phyloP scores from a whole-genome alignment of 345 rosid species.

The Corchorus capsularis region DNA sequence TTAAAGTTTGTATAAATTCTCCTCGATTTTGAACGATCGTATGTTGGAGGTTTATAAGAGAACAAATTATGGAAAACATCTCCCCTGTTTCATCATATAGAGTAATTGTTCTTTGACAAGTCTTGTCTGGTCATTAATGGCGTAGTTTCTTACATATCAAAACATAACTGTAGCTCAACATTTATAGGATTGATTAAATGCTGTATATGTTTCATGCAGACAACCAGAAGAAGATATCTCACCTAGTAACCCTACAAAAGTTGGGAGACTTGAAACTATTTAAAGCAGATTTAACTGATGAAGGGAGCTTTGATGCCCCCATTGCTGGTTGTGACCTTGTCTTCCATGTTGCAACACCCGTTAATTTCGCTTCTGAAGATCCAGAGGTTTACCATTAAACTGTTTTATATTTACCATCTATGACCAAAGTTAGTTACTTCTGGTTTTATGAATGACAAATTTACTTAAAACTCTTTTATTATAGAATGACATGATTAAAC shows the following conservation, averaged over 20 bases:
- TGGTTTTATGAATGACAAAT: not conserved
- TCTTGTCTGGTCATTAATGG: too few species aligned
- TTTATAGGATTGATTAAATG: conserved; percentile 3
- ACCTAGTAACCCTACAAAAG: conserved; percentile 49
- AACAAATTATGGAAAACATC: too few species aligned
- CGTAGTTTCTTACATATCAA: too few species aligned
- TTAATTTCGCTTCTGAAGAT: conserved; percentile 76
- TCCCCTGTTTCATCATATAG: too few species aligned
- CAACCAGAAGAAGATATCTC: conserved; percentile 60
- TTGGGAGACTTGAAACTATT: conserved; percentile 70
- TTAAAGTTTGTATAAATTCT: too few species aligned
- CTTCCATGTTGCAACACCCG: conserved; percentile 94
- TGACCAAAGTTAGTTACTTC: not conserved
- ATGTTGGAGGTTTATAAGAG: too few species aligned
- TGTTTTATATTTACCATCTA: not conserved
- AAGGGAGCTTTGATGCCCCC: conserved; percentile 61
- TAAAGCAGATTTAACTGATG: conserved; percentile 69
- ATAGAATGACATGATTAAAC: conserved; percentile 92
- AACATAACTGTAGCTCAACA: not conserved
- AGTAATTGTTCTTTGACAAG: too few species aligned
- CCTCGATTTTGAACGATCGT: too few species aligned
- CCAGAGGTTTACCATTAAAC: conserved; percentile 61
- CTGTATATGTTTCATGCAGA: conserved; percentile 35
- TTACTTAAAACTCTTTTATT: not conserved
- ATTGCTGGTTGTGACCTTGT: conserved; percentile 63